Evolutionary conservation across 768 basidiomycete species (phyloP).

Genomic region (Boletus reticuloceps): DNA sequence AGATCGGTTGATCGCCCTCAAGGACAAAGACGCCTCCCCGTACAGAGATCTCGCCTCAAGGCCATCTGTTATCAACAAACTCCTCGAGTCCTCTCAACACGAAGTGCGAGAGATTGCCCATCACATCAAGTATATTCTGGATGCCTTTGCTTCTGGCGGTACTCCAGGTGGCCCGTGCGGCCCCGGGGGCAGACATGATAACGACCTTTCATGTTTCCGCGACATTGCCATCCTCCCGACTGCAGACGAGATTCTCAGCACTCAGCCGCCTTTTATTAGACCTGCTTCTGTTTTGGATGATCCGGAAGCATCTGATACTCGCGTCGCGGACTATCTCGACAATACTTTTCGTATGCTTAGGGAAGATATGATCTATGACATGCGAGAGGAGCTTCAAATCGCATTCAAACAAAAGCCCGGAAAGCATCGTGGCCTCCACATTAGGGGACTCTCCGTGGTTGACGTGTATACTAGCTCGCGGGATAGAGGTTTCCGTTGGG

Average conservation of each 20-base stretch:
- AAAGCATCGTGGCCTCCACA: conserved; percentile 35
- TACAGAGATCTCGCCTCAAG: conserved; percentile 42
- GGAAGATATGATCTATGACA: conserved; percentile 62
- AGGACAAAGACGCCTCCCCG: conserved; percentile 29
- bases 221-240: conserved; percentile 64
- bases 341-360: conserved; percentile 64
- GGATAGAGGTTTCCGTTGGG: conserved; percentile 38
- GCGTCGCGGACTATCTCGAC: conserved; percentile 53
- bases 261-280: conserved; percentile 51
- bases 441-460: conserved; percentile 38
- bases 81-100: conserved; percentile 24
- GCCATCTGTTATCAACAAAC: conserved; percentile 22
- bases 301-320: conserved; percentile 34
- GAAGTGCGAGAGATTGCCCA: conserved; percentile 35
- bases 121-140: conserved; percentile 42
- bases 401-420: conserved; percentile 42
- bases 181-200: conserved; percentile 71
- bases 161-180: conserved; percentile 17
- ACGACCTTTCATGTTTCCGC: conserved; percentile 61
- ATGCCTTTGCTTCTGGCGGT: conserved; percentile 25
- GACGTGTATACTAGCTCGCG: conserved; percentile 37
- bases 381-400: conserved; percentile 56
- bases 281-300: conserved; percentile 44
- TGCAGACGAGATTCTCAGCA: conserved; percentile 53
- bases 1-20: conserved; percentile 42